Conservation (phyloP, 495 filamentous ascomycete species). For the Daldinia concentrica region DNA sequence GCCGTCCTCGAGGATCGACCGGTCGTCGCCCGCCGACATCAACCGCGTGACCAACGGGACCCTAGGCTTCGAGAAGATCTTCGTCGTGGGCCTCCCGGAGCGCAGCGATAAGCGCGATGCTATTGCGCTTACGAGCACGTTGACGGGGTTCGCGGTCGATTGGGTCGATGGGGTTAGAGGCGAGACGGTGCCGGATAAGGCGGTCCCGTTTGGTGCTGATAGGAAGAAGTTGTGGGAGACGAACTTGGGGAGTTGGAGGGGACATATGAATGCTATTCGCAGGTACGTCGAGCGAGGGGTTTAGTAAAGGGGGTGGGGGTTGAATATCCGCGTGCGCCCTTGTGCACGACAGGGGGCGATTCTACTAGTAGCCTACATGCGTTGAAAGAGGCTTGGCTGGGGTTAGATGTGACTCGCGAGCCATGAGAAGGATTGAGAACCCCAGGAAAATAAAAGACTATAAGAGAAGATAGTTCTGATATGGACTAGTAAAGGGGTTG, state of each 20-base stretch:
- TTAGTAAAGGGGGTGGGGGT: not conserved
- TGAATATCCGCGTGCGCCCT: not conserved
- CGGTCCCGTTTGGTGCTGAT: constrained; percentile 34
- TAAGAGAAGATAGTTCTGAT: too few species aligned
- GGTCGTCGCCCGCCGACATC: constrained; percentile 19
- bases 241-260: constrained; percentile 51
- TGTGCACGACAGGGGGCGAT: not conserved
- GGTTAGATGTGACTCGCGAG: too few species aligned
- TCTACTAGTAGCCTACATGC: not conserved
- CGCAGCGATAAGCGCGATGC: constrained; percentile 54
- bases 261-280: constrained; percentile 51
- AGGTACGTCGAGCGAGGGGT: constrained; percentile 28
- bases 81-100: constrained; percentile 50
- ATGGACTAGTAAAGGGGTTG: too few species aligned
- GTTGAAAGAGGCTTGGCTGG: too few species aligned
- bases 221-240: constrained; percentile 33
- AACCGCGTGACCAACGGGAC: constrained; percentile 40
- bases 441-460: too few species aligned
- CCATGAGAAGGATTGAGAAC: too few species aligned
- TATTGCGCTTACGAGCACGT: constrained; percentile 46
- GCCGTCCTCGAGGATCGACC: constrained; percentile 5
- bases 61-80: constrained; percentile 49
- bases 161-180: constrained; percentile 51
- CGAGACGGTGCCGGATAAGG: constrained; percentile 46
- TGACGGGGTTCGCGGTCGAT: constrained; percentile 49